Evolutionary conservation across 202 grass and related monocot species (phyloP).

Genomic region (Carex sylvatica): DNA sequence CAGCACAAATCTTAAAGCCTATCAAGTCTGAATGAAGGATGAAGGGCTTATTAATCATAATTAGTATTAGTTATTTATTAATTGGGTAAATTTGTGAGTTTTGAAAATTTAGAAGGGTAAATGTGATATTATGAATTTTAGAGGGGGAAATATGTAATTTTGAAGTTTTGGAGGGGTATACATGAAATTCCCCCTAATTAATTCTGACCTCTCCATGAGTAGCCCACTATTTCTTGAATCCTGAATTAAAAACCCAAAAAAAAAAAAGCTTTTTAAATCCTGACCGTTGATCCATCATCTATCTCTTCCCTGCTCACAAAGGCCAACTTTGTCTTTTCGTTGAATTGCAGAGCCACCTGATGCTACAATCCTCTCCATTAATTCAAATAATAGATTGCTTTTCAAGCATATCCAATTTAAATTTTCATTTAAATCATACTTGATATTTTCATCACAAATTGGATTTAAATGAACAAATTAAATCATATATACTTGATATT

Average conservation of each 20-base stretch:
- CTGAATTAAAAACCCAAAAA: neutral
- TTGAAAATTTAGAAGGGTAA: no score
- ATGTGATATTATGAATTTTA: no score
- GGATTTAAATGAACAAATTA: neutral
- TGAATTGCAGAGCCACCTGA: neutral
- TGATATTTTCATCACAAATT: neutral
- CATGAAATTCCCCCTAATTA: no score
- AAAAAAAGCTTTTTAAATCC: neutral
- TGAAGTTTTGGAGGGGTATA: no score
- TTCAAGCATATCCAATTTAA: neutral
- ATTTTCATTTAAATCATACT: neutral
- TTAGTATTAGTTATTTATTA: no score
- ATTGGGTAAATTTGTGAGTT: no score
- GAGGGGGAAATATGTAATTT: no score
- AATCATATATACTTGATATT: neutral
- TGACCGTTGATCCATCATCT: neutral
- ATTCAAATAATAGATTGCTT: neutral
- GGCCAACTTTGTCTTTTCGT: neutral
- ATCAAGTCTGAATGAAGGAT: no score
- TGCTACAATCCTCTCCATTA: neutral
- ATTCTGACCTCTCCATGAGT: neutral
- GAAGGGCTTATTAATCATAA: no score
- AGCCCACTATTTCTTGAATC: neutral
- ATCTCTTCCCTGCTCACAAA: neutral
- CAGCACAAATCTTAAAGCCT: no score